Evolutionary conservation across 108 stramenopile genomes (phyloP), one percentile per base, ranked within the genome.

Genomic region (Nitzschia sp.): DNA sequence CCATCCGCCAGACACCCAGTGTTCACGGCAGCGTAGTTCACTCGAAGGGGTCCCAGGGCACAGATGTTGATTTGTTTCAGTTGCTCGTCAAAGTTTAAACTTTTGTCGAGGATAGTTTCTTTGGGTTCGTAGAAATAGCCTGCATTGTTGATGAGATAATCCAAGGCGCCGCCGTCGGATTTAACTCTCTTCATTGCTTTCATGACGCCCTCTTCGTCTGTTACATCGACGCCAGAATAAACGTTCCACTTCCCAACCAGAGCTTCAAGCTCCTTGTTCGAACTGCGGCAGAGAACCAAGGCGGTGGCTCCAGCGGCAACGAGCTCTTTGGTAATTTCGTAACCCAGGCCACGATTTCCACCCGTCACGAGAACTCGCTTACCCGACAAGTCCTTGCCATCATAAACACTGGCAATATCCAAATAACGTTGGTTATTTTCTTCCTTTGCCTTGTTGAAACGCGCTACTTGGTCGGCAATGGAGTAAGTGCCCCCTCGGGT

Each of bases 51-150:
- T 19, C 96, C 96, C 57, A 95, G 68, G 6, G 86, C 92, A 66
- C 94, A 95, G 55, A 96, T 91, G 72, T 96, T 64, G 54, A 92
- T 95, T 79, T 92, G 90, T 62, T 91, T 94, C 79, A 91, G 38
- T 68, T 95, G 89, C 51, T 91, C 93, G 1, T 84, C 88, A 69
- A 93, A 96, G 74, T 96, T 94, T 46, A 95, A 72, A 1, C 79
- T 61, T 46, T 85, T 68, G 13, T 92, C 86, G 57, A 66, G 76
- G 33, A 96, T 81, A 48, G 66, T 83, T 68, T 96, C 94, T 23
- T 46, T 70, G 24, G 90, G 89, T 57, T 77, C 90, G 56, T 92
- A 93, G 54, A 93, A 93, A 65, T 95, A 93, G 66, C 96, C 96
- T 3, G 93, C 94, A 56, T 89, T 92, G 70, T 92, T 91, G 56